Conservation (phyloP, 2,329 filamentous ascomycete genomes). For the Cladosporium halotolerans region DNA sequence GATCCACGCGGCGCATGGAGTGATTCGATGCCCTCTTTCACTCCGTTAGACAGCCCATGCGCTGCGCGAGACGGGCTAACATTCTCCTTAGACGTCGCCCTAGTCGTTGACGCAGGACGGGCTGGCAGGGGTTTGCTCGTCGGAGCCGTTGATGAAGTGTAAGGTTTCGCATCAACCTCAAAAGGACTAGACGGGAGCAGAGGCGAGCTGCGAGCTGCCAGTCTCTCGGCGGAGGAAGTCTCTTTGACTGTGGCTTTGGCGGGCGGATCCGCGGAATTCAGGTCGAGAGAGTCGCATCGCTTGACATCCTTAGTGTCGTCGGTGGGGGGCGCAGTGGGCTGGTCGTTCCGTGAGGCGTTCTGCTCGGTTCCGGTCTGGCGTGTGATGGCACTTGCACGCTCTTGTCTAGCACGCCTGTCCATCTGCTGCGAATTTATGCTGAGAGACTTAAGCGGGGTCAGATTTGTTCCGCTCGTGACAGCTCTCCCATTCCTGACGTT, state of each 20-base stretch:
- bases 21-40: neutral
- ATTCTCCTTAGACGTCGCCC: conserved; percentile 5
- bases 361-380: neutral
- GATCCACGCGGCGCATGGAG: neutral
- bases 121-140: neutral
- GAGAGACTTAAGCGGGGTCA: conserved; percentile 24
- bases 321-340: neutral
- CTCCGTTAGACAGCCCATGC: neutral
- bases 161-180: neutral
- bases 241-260: neutral
- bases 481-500: conserved; percentile 16
- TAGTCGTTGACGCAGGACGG: neutral
- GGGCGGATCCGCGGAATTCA: neutral
- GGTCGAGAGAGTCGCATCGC: conserved; percentile 1
- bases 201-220: neutral
- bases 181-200: conserved; percentile 8
- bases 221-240: neutral
- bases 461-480: conserved; percentile 21
- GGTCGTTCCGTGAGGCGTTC: conserved; percentile 10
- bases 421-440: conserved; percentile 24
- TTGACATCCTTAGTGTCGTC: conserved; percentile 14
- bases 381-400: neutral
- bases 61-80: conserved; percentile 5
- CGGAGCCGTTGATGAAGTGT: neutral
- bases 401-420: neutral